Evolutionary conservation across 768 basidiomycete species (phyloP), one percentile per base, ranked within the genome.

Genomic region (Suillus placidus): DNA sequence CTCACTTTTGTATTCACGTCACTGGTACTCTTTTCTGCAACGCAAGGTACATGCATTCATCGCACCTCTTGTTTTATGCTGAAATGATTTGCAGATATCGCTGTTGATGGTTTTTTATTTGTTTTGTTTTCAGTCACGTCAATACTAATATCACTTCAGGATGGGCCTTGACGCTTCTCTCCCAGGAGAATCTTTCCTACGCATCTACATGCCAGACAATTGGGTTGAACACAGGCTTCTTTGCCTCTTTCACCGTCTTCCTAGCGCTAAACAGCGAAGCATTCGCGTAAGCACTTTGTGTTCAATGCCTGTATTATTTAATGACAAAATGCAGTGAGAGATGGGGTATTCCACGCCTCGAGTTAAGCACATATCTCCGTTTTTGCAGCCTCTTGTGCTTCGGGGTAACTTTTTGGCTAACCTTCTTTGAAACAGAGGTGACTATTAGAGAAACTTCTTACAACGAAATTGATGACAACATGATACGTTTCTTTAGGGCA

Each of bases 151-250:
- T 26, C 77, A 80, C 65, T 72, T 58, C 66, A 90, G 88, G 89
- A 37, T 92, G 91, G 91, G 92, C 89, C 23, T 83, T 92, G 63
- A 94, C 92, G 5, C 84, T 89, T 40, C 87, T 99, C 56, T 99
- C 97, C 2, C 89, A 93, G 67, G 95, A 95, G 69, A 96, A 95
- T 73, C 79, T 99, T 43, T 94, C 96, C 20, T 99, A 96, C 73
- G 97, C 97, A 4, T 97, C 95, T 20, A 99, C 96, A 8, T 98
- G 97, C 65, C 97, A 99, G 77, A 99, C 97, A 1, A 94, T 99
- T 66, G 97, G 97, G 14, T 83, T 99, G 32, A 98, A 97, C 71
- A 92, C 93, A 1, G 97, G 97, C 6, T 98, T 90, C 77, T 96
- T 99, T 73, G 85, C 95, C 37, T 95, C 94, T 2, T 99, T 97